Evolutionary conservation across 2,329 filamentous ascomycete genomes (phyloP), one percentile per base, ranked within the genome.

Genomic region (Exophiala oligosperma): DNA sequence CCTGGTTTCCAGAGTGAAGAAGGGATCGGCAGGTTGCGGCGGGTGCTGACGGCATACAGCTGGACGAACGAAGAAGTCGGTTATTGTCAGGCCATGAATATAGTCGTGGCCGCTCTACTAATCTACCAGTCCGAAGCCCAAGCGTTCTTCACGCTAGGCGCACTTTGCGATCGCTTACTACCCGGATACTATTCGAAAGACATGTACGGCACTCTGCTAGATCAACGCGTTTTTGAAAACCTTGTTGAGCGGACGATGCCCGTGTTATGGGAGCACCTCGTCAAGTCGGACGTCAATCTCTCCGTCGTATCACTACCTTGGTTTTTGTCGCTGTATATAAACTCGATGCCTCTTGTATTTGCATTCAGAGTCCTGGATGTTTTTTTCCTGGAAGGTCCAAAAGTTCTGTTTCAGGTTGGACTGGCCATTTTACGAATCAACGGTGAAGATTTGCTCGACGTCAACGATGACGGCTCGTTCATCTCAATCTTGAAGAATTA

Each of bases 1-100:
- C 91, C 94, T 17, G 94, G 94, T 0, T 99, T 97, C 70, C 94
- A 99, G 75, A 96, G 89, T 69, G 90, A 96, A 72, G 92, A 97
- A 69, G 94, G 94, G 14, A 99, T 99, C 64, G 91, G 88, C 46
- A 84, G 94, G 21, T 79, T 99, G 62, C 87, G 94, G 59, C 84
- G 93, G 57, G 94, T 99, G 38, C 81, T 99, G 55, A 97, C 93
- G 1, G 94, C 94, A 3, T 99, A 99, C 77, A 97, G 92, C 76
- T 99, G 94, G 94, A 90, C 88, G 49, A 94, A 99, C 69, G 84
- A 90, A 53, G 92, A 97, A 65, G 92, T 99, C 55, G 94, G 94
- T 65, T 99, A 99, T 75, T 99, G 94, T 73, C 94, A 99, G 76
- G 94, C 94, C 62, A 99, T 99, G 94, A 99, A 99, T 74, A 99